phyloP scores from a whole-genome alignment of 73 alveolate genomes.

The Paramecium octaurelia region DNA sequence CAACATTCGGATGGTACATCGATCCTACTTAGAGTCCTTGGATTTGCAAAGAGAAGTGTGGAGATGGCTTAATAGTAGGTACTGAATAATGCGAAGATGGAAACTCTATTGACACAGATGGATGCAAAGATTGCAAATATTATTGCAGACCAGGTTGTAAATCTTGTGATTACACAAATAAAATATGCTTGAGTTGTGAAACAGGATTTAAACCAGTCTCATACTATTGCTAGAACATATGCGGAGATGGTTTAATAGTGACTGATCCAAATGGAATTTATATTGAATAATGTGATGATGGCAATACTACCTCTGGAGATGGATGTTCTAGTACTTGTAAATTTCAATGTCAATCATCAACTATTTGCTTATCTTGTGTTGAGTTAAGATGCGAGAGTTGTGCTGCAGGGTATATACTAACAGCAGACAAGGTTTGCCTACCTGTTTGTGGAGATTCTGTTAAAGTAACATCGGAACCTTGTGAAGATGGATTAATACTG shows the following conservation, averaged over 20 bases:
- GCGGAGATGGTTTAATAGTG: background rate
- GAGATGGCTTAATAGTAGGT: background rate
- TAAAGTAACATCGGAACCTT: slow-evolving; percentile 2
- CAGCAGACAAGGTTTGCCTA: slow-evolving; percentile 41
- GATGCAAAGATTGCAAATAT: background rate
- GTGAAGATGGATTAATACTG: slow-evolving; percentile 41
- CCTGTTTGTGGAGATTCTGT: slow-evolving; percentile 38
- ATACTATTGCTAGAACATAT: background rate
- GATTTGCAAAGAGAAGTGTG: background rate
- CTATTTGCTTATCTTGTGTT: slow-evolving; percentile 66
- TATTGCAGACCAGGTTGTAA: background rate
- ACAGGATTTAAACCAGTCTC: background rate
- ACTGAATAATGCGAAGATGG: slow-evolving; percentile 45
- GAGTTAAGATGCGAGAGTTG: background rate
- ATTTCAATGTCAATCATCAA: slow-evolving; percentile 62
- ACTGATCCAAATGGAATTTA: background rate
- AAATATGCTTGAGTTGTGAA: background rate
- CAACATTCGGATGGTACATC: background rate
- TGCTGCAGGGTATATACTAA: slow-evolving; percentile 62
- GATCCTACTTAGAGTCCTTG: background rate
- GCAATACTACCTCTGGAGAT: slow-evolving; percentile 56
- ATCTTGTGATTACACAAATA: background rate
- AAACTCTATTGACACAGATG: background rate
- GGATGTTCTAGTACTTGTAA: slow-evolving; percentile 67
- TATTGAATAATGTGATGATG: slow-evolving; percentile 65